Conservation (phyloP, 805 yeast species). For the Nakazawaea ambrosiae region DNA sequence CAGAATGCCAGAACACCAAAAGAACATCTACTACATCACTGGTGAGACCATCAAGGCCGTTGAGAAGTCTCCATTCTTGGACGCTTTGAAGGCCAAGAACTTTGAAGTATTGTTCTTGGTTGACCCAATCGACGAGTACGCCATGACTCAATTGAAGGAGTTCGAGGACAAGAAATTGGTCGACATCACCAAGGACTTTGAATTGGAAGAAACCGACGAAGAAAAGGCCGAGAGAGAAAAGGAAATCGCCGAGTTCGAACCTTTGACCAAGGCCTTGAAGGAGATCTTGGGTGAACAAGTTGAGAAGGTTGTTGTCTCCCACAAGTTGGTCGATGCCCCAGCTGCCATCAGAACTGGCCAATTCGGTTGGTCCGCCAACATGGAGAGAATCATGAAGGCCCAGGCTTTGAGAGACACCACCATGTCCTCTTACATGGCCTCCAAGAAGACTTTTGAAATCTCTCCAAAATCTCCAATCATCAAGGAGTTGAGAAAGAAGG, state of each 20-base stretch:
- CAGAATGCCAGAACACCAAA: conserved; percentile 99
- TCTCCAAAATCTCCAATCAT: conserved; percentile 96
- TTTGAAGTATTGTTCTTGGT: conserved; percentile 96
- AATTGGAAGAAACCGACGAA: conserved; percentile 96
- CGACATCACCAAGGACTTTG: conserved; percentile 98
- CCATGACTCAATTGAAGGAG: conserved; percentile 98
- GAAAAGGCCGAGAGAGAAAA: conserved; percentile 93
- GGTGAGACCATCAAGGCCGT: conserved; percentile 98
- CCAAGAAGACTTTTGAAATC: conserved; percentile 98
- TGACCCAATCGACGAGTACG: conserved; percentile 99
- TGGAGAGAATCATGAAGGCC: conserved; percentile 99
- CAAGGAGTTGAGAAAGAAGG: conserved; percentile 92
- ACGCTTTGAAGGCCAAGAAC: conserved; percentile 96
- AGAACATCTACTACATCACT: conserved; percentile 98
- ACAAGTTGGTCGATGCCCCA: conserved; percentile 96
- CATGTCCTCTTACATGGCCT: conserved; percentile 99
- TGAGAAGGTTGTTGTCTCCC: conserved; percentile 98
- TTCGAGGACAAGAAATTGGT: conserved; percentile 98
- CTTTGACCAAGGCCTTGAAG: conserved; percentile 91
- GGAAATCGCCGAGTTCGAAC: conserved; percentile 88
- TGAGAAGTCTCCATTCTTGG: conserved; percentile 98
- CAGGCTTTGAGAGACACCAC: conserved; percentile 98
- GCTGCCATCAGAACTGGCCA: conserved; percentile 99
- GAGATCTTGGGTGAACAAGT: conserved; percentile 97
- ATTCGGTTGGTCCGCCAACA: conserved; percentile 99